Evolutionary conservation across 2,329 filamentous ascomycete genomes (phyloP), one percentile per base, ranked within the genome.

Genomic region (Diplocarpon rosae): DNA sequence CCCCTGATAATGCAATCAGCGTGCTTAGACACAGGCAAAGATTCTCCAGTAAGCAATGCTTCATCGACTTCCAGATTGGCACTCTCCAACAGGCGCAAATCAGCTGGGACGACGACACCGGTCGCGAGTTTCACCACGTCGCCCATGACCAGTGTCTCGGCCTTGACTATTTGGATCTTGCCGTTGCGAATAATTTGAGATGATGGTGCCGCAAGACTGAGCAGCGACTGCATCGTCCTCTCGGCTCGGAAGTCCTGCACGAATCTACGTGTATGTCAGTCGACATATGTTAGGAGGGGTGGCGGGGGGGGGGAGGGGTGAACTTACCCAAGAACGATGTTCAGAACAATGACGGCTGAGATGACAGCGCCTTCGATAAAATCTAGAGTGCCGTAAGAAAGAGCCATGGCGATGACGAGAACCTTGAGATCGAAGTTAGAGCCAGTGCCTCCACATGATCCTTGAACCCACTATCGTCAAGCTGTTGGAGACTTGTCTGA

Each of bases 61-160:
- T 86, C 82, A 49, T 93, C 85, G 52, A 81, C 83, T 39, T 81
- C 82, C 47, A 86, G 66, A 62, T 89, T 89, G 64, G 87, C 76
- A 45, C 73, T 75, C 51, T 80, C 72, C 49, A 80, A 63, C 15
- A 80, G 66, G 50, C 80, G 73, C 39, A 85, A 65, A 62, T 86
- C 82, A 29, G 81, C 82, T 4, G 82, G 80, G 30, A 85, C 71
- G 38, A 83, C 77, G 59, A 84, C 80, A 52, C 82, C 82, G 34
- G 76, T 78, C 52, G 67, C 72, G 51, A 79, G 70, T 42, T 68
- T 63, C 47, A 80, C 76, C 39, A 86, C 63, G 52, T 86, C 82
- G 43, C 82, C 83, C 41, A 71, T 72, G 35, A 85, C 80, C 31
- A 85, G 66, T 11, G 62, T 64, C 53, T 75, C 72, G 10, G 72